Base-by-base conservation (phyloP, 2,329 filamentous ascomycete species). In the Fusarium sterilihyphosum region DNA sequence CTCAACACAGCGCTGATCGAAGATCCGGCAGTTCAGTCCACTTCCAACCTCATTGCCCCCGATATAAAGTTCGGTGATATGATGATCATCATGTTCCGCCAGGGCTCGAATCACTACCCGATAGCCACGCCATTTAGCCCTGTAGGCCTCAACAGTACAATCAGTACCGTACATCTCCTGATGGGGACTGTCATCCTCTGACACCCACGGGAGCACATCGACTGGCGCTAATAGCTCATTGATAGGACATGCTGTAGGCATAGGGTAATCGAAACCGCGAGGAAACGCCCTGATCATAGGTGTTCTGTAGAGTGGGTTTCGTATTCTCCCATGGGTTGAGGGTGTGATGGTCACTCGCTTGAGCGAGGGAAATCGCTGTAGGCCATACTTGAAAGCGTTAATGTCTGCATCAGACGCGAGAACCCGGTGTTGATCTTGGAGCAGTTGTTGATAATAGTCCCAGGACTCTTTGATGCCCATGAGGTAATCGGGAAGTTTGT, bases 271-370 rank as follows among this genome's bases (percentile, higher is more conserved):
- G 8, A 66, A 65, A 8, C 49, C 20, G 3, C 3, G 4, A 41
- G 64, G 64, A 22, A 66, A 66, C 0, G 49, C 24, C 3, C 41
- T 65, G 11, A 66, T 65, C 60, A 66, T 66, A 12, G 64, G 64
- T 9, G 49, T 66, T 3, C 24, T 56, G 18, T 38, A 65, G 20
- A 66, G 38, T 5, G 60, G 60, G 20, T 65, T 31, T 7, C 29
- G 22, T 31, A 65, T 14, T 5, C 61, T 37, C 12, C 64, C 60
- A 24, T 66, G 49, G 4, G 60, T 41, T 9, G 49, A 38, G 14
- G 64, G 64, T 41, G 49, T 66, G 8, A 65, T 8, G 0, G 64
- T 65, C 1, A 65, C 41, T 41, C 49, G 35, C 22, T 49, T 66
- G 0, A 66, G 29, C 6, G 44, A 47, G n/a, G 41, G 41, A 24